Conservation (phyloP, 164 flowering plant genomes). For the Chloranthus sessilifolius region DNA sequence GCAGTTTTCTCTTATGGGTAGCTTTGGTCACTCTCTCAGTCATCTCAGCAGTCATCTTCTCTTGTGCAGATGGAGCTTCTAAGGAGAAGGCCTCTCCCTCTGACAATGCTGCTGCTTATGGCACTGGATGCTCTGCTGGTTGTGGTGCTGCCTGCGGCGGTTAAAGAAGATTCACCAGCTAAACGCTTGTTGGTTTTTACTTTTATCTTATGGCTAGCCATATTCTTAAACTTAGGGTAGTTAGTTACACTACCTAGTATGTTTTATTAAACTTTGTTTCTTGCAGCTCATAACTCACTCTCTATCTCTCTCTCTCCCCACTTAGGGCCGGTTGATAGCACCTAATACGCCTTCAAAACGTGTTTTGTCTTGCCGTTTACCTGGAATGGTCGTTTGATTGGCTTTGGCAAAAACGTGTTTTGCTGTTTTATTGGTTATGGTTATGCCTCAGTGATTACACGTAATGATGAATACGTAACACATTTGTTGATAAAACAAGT, state of each 20-base stretch:
- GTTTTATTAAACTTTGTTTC: background rate
- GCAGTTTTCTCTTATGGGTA: constrained; percentile 21
- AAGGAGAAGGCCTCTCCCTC: constrained; percentile 24
- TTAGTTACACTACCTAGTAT: background rate
- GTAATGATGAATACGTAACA: too few species aligned
- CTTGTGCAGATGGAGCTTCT: constrained; percentile 30
- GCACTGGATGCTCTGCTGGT: constrained; percentile 12
- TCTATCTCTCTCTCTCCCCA: background rate
- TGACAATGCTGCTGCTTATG: constrained; percentile 18
- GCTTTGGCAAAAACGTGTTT: too few species aligned
- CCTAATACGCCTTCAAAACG: background rate
- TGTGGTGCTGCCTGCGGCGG: constrained; percentile 28
- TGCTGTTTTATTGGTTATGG: too few species aligned
- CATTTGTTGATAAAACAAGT: too few species aligned
- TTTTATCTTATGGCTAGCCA: background rate
- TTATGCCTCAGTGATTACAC: too few species aligned
- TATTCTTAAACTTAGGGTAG: background rate
- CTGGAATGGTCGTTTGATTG: too few species aligned
- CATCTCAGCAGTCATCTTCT: constrained; percentile 28
- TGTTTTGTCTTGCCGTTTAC: background rate
- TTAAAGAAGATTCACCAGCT: background rate
- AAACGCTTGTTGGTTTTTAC: background rate
- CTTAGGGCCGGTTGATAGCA: background rate
- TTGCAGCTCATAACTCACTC: background rate
- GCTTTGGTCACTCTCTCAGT: constrained; percentile 27